Percentiles rank a stretch among this genome's conserved stretches.
These are phyloP conservation scores for Bothriochloa decipiens DNA, from an alignment of 176 grass and related monocot genomes.

Conservation along the genomic window DNA sequence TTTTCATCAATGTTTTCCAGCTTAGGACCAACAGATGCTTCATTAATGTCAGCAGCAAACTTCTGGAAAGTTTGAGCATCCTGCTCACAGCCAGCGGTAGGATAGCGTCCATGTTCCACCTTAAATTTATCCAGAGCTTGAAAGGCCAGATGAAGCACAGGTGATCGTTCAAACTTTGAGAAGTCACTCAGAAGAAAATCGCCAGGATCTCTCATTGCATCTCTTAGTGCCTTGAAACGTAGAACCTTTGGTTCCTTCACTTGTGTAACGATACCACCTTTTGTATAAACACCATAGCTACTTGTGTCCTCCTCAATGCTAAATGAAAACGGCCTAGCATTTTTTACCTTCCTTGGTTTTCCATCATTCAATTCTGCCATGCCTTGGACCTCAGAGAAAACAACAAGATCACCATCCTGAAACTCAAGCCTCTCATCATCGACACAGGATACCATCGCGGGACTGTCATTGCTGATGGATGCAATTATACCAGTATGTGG, in stretches of 20 bases:
- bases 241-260: conserved; percentile 71
- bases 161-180: conserved; percentile 63
- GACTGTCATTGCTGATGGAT: conserved; percentile 62
- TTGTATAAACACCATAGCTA: conserved; percentile 53
- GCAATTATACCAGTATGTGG: conserved; percentile 79
- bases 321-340: conserved; percentile 64
- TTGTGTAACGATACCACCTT: conserved; percentile 72
- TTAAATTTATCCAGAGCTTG: conserved; percentile 72
- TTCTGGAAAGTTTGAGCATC: conserved; percentile 63
- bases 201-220: conserved; percentile 67
- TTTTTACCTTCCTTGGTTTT: conserved; percentile 68
- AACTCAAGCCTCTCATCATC: conserved; percentile 74
- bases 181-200: conserved; percentile 76
- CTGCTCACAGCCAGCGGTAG: conserved; percentile 52
- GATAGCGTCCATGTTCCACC: conserved; percentile 49
- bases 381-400: conserved; percentile 79
- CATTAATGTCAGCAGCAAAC: conserved; percentile 56
- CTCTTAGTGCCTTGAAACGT: conserved; percentile 68
- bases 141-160: conserved; percentile 72
- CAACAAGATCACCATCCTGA: conserved; percentile 72
- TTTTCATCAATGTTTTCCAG: conserved; percentile 53
- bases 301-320: conserved; percentile 66
- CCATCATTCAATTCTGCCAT: conserved; percentile 74
- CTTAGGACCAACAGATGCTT: conserved; percentile 37
- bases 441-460: conserved; percentile 56